Conservation (phyloP, 108 stramenopile genomes). For the Fistulifera pelliculosa region DNA sequence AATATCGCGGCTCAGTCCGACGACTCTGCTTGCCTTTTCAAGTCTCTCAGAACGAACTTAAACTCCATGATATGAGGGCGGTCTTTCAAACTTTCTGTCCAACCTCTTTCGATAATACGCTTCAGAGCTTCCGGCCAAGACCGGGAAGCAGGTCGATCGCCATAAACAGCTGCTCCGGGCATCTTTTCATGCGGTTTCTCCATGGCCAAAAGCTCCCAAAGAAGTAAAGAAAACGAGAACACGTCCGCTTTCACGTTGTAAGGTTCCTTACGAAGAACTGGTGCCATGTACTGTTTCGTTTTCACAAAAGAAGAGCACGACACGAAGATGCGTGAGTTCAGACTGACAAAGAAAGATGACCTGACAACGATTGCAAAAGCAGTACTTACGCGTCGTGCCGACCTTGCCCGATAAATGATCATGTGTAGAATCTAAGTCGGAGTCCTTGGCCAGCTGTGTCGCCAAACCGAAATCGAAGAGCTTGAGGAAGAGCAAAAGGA, state of each 20-base stretch:
- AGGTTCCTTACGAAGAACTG: constrained; percentile 66
- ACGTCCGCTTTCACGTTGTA: constrained; percentile 93
- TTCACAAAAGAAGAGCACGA: constrained; percentile 5
- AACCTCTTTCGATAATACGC: constrained; percentile 36
- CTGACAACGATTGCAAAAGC: constrained; percentile 11
- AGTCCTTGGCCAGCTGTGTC: constrained; percentile 34
- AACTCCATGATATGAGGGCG: constrained; percentile 36
- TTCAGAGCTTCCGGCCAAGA: constrained; percentile 36
- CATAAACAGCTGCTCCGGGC: constrained; percentile 32
- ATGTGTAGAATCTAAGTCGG: constrained; percentile 31
- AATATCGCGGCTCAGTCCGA: no score
- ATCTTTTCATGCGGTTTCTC: constrained; percentile 39
- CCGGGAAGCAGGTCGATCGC: constrained; percentile 40
- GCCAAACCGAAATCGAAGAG: constrained; percentile 68
- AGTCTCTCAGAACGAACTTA: constrained; percentile 22
- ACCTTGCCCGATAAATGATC: constrained; percentile 40
- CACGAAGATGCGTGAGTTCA: neutral
- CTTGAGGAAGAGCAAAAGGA: no score
- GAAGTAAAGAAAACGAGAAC: constrained; percentile 61
- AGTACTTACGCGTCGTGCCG: constrained; percentile 51
- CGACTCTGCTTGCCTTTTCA: constrained; percentile 1
- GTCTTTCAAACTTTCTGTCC: constrained; percentile 28
- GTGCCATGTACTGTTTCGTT: constrained; percentile 96
- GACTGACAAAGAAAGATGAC: neutral
- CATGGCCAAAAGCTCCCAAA: constrained; percentile 62